Conservation (phyloP, 352 stramenopile genomes). For the Globisporangium alternatum region DNA sequence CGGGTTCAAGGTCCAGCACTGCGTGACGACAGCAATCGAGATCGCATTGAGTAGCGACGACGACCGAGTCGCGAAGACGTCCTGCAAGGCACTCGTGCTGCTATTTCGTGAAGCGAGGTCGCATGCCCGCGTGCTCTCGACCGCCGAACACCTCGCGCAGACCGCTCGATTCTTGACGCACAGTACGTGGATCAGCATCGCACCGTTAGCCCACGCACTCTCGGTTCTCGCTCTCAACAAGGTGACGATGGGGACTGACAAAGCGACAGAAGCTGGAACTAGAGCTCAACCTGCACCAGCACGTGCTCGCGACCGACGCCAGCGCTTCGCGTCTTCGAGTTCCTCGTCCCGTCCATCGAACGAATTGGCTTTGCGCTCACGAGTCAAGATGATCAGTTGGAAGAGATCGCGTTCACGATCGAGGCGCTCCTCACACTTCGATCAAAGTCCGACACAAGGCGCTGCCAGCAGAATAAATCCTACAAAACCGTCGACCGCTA, state of each 20-base stretch:
- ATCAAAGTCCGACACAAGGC: too few species aligned
- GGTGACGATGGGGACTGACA: neutral
- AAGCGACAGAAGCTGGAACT: neutral
- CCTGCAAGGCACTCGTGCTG: neutral
- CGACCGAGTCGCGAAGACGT: neutral
- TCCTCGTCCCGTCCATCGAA: neutral
- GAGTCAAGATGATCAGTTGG: neutral
- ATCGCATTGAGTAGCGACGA: neutral
- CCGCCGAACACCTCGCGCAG: neutral
- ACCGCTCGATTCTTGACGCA: neutral
- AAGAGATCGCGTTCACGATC: neutral
- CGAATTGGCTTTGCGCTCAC: neutral
- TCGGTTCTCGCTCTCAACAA: neutral
- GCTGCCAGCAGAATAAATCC: neutral
- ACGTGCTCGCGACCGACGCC: neutral
- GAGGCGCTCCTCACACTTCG: neutral
- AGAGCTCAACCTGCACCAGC: neutral
- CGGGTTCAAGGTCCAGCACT: neutral
- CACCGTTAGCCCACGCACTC: too few species aligned
- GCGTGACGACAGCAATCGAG: neutral
- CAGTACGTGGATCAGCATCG: neutral
- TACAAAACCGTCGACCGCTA: neutral
- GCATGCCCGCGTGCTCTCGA: neutral
- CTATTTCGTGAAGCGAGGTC: neutral
- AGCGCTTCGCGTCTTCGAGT: neutral